A percentile compares a stretch with the other conserved stretches of the same genome.
Evolutionary conservation across 768 basidiomycete genomes (phyloP).

Genomic region (Pulveroboletus sp.): DNA sequence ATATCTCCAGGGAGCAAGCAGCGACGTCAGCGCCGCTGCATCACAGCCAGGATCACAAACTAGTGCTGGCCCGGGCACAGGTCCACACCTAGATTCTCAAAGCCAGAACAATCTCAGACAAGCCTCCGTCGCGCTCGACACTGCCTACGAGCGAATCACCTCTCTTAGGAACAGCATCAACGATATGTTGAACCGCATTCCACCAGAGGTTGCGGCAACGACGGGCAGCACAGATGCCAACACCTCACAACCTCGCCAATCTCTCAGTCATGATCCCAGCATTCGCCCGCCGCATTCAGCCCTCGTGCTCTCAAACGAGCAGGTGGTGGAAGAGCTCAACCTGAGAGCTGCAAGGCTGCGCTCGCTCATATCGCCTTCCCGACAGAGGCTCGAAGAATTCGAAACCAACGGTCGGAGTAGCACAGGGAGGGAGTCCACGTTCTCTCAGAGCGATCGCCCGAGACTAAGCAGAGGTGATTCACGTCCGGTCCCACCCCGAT

Average conservation of each 20-base stretch:
- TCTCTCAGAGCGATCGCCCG: constrained; percentile 16
- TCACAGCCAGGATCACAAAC: constrained; percentile 7
- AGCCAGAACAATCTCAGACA: constrained; percentile 42
- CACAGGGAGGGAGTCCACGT: constrained; percentile 13
- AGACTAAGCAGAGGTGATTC: constrained; percentile 15
- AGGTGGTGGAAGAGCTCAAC: constrained; percentile 26
- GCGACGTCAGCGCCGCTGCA: constrained; percentile 4
- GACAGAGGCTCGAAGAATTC: constrained; percentile 34
- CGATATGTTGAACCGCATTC: constrained; percentile 39
- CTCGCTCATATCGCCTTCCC: constrained; percentile 27
- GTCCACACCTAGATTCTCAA: constrained; percentile 13
- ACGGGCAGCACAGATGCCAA: constrained; percentile 4
- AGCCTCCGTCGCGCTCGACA: constrained; percentile 53
- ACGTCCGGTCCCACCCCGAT: constrained; percentile 10
- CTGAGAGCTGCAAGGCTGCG: constrained; percentile 27
- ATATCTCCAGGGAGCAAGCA: constrained; percentile 12
- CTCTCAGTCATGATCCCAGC: constrained; percentile 16
- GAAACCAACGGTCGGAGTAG: constrained; percentile 16
- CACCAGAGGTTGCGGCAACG: constrained; percentile 28
- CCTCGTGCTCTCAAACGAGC: constrained; percentile 29
- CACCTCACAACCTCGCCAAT: constrained; percentile 8
- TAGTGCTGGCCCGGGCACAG: constrained; percentile 13
- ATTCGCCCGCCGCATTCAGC: constrained; percentile 32
- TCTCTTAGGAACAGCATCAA: constrained; percentile 52
- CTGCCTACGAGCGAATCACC: constrained; percentile 53